A percentile compares a stretch with the other conserved stretches of the same genome.
Conservation (phyloP, 169 alveolate species). For the Cyclospora cayetanensis region DNA sequence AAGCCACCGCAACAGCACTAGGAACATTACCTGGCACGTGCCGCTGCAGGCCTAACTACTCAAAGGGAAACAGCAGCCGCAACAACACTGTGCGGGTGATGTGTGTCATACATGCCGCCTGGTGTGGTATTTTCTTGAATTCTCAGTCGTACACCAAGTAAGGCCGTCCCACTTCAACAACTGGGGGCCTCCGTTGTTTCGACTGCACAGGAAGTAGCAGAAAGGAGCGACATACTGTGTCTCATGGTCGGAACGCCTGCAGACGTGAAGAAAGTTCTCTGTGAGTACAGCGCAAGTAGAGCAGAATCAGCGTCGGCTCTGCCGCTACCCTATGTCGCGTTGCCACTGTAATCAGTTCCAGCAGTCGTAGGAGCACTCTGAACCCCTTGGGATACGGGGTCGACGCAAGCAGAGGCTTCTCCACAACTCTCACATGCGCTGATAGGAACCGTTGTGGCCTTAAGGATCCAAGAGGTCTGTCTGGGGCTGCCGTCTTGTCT, state of each 20-base stretch:
- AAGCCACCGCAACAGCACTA: background rate
- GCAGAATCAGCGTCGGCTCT: background rate
- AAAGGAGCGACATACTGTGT: slow-evolving; percentile 80
- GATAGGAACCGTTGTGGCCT: too few relatives aligned
- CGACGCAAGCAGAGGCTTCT: too few relatives aligned
- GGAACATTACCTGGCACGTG: background rate
- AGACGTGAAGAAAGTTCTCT: slow-evolving; percentile 81
- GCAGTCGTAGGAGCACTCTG: background rate
- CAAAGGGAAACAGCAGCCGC: background rate
- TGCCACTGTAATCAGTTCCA: background rate
- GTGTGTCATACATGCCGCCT: background rate
- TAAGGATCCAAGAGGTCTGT: too few relatives aligned
- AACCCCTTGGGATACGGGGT: too few relatives aligned
- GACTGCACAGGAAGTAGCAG: slow-evolving; percentile 80
- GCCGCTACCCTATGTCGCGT: background rate
- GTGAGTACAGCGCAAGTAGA: slow-evolving; percentile 3
- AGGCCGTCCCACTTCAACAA: slow-evolving; percentile 80
- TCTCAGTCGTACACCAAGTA: slow-evolving; percentile 80
- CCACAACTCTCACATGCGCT: too few relatives aligned
- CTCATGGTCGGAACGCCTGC: slow-evolving; percentile 88
- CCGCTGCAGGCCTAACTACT: background rate
- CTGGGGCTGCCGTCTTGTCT: too few relatives aligned
- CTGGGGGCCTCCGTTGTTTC: slow-evolving; percentile 80
- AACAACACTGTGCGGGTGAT: background rate
- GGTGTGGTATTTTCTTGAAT: too few relatives aligned